phyloP scores from a whole-genome alignment of 345 rosid species.

The Eucalyptus victrix region DNA sequence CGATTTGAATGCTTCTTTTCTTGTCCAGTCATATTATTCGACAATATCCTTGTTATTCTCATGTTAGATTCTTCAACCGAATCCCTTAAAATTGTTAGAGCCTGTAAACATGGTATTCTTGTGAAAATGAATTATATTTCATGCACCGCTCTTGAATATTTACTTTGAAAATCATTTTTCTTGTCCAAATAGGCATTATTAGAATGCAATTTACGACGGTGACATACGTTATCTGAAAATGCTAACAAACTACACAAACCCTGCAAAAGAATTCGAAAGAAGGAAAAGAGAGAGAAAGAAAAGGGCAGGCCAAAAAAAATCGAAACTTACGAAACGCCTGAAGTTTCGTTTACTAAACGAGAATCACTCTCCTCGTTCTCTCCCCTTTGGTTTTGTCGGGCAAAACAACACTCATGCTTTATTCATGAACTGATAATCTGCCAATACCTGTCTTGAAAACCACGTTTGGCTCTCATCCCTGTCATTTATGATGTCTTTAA shows the following conservation, averaged over 20 bases:
- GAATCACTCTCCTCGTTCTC: neutral
- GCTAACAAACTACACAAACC: neutral
- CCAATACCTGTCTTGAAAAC: neutral
- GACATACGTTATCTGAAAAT: neutral
- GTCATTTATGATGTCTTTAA: neutral
- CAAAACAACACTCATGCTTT: neutral
- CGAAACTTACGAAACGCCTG: neutral
- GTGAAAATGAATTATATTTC: neutral
- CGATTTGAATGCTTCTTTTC: neutral
- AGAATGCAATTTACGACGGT: neutral
- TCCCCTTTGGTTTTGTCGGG: neutral
- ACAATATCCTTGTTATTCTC: neutral
- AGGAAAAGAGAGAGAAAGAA: neutral
- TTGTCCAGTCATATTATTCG: neutral
- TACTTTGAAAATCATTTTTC: neutral
- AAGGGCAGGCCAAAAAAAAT: neutral
- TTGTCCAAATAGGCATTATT: neutral
- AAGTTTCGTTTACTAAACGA: neutral
- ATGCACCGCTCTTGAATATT: neutral
- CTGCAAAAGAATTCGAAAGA: neutral
- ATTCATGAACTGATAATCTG: neutral
- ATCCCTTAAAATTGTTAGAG: neutral
- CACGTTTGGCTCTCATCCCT: neutral
- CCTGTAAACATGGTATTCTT: neutral
- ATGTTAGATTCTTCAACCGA: neutral